These are phyloP conservation scores for Sordariomycetes sp. DNA, from an alignment of 2,329 filamentous ascomycete genomes.

Conservation along the genomic window DNA sequence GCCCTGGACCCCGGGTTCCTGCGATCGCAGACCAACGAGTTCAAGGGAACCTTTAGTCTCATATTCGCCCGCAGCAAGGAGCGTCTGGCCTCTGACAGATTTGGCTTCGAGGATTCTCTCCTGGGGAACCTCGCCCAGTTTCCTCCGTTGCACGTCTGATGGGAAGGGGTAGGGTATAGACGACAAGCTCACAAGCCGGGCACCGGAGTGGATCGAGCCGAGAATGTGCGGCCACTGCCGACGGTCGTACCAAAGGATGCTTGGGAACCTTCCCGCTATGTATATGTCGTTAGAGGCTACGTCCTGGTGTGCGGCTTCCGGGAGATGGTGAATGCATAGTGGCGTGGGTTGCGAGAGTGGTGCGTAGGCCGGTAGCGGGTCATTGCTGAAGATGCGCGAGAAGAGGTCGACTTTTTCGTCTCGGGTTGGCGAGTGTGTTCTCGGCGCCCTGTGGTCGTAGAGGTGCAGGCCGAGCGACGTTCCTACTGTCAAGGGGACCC, in stretches of 20 bases:
- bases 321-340: conserved; percentile 71
- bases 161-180: conserved; percentile 56
- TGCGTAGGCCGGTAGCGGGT: conserved; percentile 49
- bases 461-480: conserved; percentile 75
- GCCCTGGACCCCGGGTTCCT: background rate
- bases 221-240: conserved; percentile 71
- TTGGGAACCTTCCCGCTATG: conserved; percentile 80
- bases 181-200: conserved; percentile 62
- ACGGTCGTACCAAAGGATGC: conserved; percentile 79
- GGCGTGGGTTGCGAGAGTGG: conserved; percentile 72
- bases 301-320: conserved; percentile 36
- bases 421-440: conserved; percentile 17
- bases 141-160: conserved; percentile 45
- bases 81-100: conserved; percentile 44
- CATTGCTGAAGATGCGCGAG: conserved; percentile 36
- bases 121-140: conserved; percentile 41
- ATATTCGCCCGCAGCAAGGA: conserved; percentile 82
- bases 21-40: conserved; percentile 54
- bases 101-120: conserved; percentile 45
- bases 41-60: conserved; percentile 86
- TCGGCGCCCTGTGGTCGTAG: conserved; percentile 56
- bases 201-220: conserved; percentile 75
- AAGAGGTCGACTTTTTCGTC: conserved; percentile 18
- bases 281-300: conserved; percentile 70
- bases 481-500: conserved; percentile 70